Evolutionary conservation across 2,329 filamentous ascomycete genomes (phyloP).

Genomic region (Xenoacremonium recifei): DNA sequence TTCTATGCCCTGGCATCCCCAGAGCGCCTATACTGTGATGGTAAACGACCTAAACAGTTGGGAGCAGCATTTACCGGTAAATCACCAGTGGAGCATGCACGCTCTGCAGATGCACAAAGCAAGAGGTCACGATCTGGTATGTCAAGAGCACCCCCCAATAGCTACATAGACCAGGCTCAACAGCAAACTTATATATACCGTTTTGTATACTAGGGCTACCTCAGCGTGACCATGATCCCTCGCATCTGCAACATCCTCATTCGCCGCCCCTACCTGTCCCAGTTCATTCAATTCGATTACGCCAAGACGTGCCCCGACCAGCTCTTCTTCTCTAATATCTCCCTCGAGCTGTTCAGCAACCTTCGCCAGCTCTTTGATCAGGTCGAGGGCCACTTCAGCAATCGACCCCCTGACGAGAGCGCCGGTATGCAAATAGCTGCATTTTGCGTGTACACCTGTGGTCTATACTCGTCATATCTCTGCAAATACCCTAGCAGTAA

Average conservation of each 20-base stretch:
- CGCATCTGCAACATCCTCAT: conserved; percentile 57
- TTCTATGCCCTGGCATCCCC: too few species aligned
- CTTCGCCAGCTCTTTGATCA: conserved; percentile 48
- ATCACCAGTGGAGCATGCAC: conserved; percentile 46
- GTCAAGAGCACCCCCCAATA: too few species aligned
- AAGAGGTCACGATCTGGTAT: conserved; percentile 48
- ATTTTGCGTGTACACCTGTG: conserved; percentile 56
- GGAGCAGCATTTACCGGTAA: conserved; percentile 46
- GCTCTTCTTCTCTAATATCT: conserved; percentile 43
- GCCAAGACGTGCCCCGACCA: conserved; percentile 39
- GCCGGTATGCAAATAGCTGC: conserved; percentile 55
- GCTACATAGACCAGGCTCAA: too few species aligned
- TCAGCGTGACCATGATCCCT: conserved; percentile 54
- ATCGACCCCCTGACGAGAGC: conserved; percentile 44
- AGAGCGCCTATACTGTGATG: too few species aligned
- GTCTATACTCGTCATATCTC: conserved; percentile 50
- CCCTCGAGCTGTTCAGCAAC: conserved; percentile 47
- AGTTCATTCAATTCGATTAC: not conserved
- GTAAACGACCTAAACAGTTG: conserved; percentile 45
- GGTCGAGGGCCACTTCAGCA: conserved; percentile 49
- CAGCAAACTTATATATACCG: too few species aligned
- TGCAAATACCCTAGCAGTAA: conserved; percentile 50
- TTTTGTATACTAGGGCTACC: conserved; percentile 49
- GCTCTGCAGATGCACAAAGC: conserved; percentile 45
- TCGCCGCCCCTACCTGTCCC: conserved; percentile 53